Base-by-base conservation (phyloP, 176 grass and related monocot species). In the Elaeis guineensis region DNA sequence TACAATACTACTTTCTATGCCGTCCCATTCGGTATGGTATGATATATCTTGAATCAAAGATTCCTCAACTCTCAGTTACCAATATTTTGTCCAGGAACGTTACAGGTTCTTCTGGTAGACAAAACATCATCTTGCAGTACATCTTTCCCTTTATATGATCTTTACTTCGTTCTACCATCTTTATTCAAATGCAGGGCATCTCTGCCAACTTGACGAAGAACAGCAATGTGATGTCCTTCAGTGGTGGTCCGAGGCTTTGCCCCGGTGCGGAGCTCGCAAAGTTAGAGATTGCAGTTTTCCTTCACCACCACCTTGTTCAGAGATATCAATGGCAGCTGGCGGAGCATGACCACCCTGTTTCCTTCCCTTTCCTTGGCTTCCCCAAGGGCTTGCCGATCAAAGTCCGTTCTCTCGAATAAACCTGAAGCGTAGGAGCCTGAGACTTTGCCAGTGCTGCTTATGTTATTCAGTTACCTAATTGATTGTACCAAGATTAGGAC, bases 281-380 rank as follows among this genome's bases (percentile, higher is more conserved):
- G 44, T 24, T 82, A 6, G 79, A 82, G 57, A 35, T 82, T 48
- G 65, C 79, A 16, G 58, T 82, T 4, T 82, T 82, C 66, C 52
- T 82, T 23, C 72, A 82, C 52, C 72, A 82, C 52, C 72, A 82
- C 54, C 79, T 82, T 16, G 72, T 82, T 16, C 30, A 50, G 25
- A 61, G 54, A 4, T 82, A 59, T 32, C 49, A 39, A 2, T 82
- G 79, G 79, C 72, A 82, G 69, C 49, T 82, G 59, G 65, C 65
- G 1, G 69, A 76, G 60, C 44, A 19, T 5, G 79, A 82, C 52
- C 14, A 60, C 0, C 65, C 79, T 0, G n/a, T 76, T n/a, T 49
- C 59, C 25, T 55, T 59, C 25, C 72, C 79, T 50, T 82, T 70
- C 63, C 21, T 82, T 5, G 72, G 23, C 3, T 82, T 82, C 19